Percentiles rank a stretch among this genome's conserved stretches.
Conservation (phyloP, 1,139 yeast genomes). For the Geotrichum phurueaensis region DNA sequence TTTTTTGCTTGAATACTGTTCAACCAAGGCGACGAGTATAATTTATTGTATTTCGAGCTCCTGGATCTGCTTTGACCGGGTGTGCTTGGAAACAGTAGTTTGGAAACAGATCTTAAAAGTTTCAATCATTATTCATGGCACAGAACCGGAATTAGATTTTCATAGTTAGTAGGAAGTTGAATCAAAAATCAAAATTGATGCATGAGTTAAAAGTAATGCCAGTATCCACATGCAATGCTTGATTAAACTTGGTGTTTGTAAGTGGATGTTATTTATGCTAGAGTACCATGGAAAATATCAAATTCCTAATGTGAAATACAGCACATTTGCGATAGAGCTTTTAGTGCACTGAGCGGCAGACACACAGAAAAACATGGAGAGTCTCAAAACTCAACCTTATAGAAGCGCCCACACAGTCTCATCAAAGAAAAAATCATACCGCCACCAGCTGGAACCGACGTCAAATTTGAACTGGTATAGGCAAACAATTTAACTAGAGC, state of each 20-base stretch:
- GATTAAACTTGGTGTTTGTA: neutral
- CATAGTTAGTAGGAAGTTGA: neutral
- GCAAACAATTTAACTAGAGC: too few species aligned
- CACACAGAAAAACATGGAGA: neutral
- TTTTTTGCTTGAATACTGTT: neutral
- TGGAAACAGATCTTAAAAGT: neutral
- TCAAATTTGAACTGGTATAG: too few species aligned
- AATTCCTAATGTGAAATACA: neutral
- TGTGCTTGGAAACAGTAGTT: neutral
- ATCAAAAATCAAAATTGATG: neutral
- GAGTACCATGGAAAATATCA: neutral
- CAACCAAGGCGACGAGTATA: too few species aligned
- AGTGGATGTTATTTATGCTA: neutral
- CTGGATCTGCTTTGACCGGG: neutral
- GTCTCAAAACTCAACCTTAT: neutral
- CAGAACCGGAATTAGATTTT: neutral
- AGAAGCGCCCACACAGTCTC: neutral
- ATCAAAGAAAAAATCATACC: neutral
- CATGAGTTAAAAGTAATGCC: neutral
- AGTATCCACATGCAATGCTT: neutral
- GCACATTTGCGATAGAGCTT: neutral
- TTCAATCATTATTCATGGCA: neutral
- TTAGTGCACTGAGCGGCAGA: neutral
- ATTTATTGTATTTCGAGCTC: neutral
- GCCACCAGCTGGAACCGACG: too few species aligned